phyloP scores from a whole-genome alignment of 1,284 basidiomycete species.

The Ceratobasidium sp. region DNA sequence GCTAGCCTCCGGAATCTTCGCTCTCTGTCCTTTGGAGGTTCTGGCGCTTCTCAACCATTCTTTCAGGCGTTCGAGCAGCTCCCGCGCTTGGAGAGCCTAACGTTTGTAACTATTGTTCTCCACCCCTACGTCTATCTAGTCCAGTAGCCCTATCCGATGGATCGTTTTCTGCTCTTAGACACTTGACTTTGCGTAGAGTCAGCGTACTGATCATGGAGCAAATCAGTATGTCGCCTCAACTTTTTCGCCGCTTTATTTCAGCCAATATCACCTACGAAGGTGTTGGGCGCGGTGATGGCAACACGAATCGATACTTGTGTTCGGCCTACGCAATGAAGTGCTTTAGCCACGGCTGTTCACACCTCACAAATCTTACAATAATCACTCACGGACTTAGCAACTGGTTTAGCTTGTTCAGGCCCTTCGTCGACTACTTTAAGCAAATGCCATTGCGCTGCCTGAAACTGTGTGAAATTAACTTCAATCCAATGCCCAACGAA shows the following conservation, averaged over 20 bases:
- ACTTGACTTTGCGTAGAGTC: not conserved
- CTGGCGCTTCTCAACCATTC: not conserved
- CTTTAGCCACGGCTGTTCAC: not conserved
- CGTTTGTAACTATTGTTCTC: not conserved
- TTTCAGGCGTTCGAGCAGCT: not conserved
- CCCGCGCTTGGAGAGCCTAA: not conserved
- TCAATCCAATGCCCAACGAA: not conserved
- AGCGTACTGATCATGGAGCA: not conserved
- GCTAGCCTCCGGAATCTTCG: not conserved
- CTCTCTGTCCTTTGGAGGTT: not conserved
- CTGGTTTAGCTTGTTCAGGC: not conserved
- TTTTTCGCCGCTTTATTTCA: not conserved
- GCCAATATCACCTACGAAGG: not conserved
- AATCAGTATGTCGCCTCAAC: not conserved
- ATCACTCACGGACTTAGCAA: not conserved
- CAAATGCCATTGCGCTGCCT: conserved; percentile 2
- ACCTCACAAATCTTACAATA: not conserved
- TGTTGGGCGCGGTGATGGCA: not conserved
- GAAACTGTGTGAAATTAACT: not conserved
- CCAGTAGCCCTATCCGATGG: not conserved
- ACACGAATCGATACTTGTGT: not conserved
- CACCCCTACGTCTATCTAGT: not conserved
- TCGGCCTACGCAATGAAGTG: conserved; percentile 1
- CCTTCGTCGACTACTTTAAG: not conserved
- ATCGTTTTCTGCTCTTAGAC: conserved; percentile 10